Conservation (phyloP, 257 asterid genomes). For the Nicotiana benthamiana region DNA sequence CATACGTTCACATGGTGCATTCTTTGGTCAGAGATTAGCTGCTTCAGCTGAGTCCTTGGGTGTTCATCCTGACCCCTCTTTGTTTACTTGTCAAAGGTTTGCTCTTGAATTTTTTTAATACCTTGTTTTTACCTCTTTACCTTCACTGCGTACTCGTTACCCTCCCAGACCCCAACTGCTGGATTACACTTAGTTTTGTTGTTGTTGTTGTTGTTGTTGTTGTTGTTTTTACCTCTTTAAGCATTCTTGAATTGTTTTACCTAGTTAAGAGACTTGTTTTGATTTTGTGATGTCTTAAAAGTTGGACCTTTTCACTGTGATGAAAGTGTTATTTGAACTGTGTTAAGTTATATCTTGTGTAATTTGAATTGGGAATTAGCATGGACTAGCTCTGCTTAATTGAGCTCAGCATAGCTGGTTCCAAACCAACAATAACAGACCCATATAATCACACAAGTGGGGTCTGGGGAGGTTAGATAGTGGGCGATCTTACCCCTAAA, state of each 20-base stretch:
- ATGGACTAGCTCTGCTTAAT: background rate
- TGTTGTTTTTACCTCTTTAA: background rate
- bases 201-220: no score
- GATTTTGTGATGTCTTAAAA: background rate
- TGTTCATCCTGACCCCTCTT: slow-evolving; percentile 40
- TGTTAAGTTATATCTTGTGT: background rate
- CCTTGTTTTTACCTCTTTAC: no score
- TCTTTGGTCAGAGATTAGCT: slow-evolving; percentile 58
- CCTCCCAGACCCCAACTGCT: accelerated
- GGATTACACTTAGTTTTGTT: background rate
- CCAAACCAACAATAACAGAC: no score
- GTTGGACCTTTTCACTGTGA: background rate
- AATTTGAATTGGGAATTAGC: background rate
- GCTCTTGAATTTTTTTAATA: no score
- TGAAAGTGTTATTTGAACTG: no score
- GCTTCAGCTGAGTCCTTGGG: slow-evolving; percentile 49
- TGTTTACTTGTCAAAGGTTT: slow-evolving; percentile 66
- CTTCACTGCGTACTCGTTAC: no score
- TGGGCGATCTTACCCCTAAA: no score
- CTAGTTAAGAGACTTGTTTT: background rate
- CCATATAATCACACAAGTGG: no score
- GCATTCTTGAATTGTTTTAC: background rate
- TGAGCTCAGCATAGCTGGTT: background rate
- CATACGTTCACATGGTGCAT: slow-evolving; percentile 51
- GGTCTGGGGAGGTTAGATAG: no score